Conservation (phyloP, 2,329 filamentous ascomycete genomes). For the Cladosporium sp. region DNA sequence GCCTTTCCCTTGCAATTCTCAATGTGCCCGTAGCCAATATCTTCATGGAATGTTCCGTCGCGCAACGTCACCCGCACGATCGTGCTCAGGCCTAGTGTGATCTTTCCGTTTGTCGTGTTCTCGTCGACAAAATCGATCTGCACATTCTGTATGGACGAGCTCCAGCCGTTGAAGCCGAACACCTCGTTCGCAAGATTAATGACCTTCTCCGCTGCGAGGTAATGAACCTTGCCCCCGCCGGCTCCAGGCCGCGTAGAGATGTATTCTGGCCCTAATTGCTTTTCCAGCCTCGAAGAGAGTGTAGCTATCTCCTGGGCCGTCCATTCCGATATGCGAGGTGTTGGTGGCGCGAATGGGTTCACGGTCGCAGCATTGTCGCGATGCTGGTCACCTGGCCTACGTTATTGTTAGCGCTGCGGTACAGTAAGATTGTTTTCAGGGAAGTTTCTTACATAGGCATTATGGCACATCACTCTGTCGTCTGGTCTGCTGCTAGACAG, state of each 20-base stretch:
- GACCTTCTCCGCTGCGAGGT: conserved; percentile 92
- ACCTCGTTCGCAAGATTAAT: conserved; percentile 93
- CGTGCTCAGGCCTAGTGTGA: conserved; percentile 81
- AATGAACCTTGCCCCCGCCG: conserved; percentile 80
- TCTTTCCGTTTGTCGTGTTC: conserved; percentile 66
- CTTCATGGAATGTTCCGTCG: conserved; percentile 96
- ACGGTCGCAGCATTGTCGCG: conserved; percentile 35
- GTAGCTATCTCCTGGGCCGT: conserved; percentile 88
- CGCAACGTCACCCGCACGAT: conserved; percentile 83
- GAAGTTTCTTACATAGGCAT: conserved; percentile 26
- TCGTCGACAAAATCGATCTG: conserved; percentile 96
- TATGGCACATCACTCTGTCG: conserved; percentile 12
- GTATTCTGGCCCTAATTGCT: conserved; percentile 92
- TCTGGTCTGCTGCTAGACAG: no score
- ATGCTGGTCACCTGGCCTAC: conserved; percentile 33
- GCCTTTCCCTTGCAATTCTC: conserved; percentile 96
- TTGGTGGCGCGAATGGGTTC: conserved; percentile 77
- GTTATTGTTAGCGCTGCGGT: conserved; percentile 10
- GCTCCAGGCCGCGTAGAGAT: conserved; percentile 81
- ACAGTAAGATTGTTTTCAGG: no score
- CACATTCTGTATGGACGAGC: conserved; percentile 87
- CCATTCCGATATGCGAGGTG: conserved; percentile 67
- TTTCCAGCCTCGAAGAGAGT: conserved; percentile 77
- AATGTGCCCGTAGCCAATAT: conserved; percentile 93
- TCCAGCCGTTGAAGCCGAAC: conserved; percentile 98